Percentiles rank a stretch among this genome's conserved stretches.
Evolutionary conservation across 1,139 yeast species (phyloP).

Genomic region (Nadsonia starkeyi-henricii): DNA sequence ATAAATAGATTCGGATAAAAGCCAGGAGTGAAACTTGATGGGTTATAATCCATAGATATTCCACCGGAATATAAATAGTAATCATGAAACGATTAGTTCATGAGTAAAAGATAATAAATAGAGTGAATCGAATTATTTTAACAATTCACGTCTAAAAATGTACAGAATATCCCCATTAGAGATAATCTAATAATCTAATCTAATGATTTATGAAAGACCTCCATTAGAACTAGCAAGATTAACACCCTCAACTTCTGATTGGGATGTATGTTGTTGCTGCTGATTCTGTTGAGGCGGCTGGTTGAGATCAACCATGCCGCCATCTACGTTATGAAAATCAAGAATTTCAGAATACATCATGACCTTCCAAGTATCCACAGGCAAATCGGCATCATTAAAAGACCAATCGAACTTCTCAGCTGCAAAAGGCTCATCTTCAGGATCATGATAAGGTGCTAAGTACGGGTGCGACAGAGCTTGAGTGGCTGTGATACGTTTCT

Average conservation of each 20-base stretch:
- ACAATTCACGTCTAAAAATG: too few relatives aligned
- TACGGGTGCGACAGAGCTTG: slow-evolving; percentile 85
- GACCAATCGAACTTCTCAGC: slow-evolving; percentile 94
- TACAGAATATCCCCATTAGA: too few relatives aligned
- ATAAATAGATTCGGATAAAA: too few relatives aligned
- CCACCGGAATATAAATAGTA: too few relatives aligned
- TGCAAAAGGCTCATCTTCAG: slow-evolving; percentile 93
- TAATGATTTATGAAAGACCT: too few relatives aligned
- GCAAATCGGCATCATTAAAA: slow-evolving; percentile 93
- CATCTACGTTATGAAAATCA: slow-evolving; percentile 77
- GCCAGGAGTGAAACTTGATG: too few relatives aligned
- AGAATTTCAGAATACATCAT: slow-evolving; percentile 97
- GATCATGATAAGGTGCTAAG: slow-evolving; percentile 95
- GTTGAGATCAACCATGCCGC: slow-evolving; percentile 9
- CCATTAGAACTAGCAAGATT: too few relatives aligned
- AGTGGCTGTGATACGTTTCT: slow-evolving; percentile 83
- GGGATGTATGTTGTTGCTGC: neutral
- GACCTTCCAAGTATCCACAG: slow-evolving; percentile 96
- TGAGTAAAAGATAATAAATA: too few relatives aligned
- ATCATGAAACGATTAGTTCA: too few relatives aligned
- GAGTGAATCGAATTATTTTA: too few relatives aligned
- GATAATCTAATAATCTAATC: too few relatives aligned
- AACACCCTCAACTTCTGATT: neutral
- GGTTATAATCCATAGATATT: too few relatives aligned
- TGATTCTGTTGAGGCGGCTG: slow-evolving; percentile 5